Conservation (phyloP, 192 early-diverging fungal genomes). For the Mortierella alpina region DNA sequence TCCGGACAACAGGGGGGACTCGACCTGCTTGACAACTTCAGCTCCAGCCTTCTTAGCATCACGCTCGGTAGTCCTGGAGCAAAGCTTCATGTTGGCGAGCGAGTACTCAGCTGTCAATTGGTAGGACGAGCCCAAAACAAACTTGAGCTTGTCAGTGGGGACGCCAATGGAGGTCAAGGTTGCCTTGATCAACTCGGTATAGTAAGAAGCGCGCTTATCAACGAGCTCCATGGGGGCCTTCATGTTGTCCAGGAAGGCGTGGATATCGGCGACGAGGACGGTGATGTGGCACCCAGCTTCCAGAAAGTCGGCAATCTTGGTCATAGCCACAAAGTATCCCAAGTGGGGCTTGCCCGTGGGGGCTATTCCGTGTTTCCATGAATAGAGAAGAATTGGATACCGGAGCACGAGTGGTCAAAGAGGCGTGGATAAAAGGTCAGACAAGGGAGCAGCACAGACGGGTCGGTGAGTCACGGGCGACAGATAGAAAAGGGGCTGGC, state of each 20-base stretch:
- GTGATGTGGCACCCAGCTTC: conserved; percentile 86
- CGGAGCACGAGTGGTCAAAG: no score
- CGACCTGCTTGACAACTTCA: conserved; percentile 98
- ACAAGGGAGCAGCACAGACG: not conserved
- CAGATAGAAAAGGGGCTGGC: conserved; percentile 1
- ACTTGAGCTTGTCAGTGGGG: conserved; percentile 90
- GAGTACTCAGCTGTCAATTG: conserved; percentile 90
- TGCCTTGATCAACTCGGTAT: conserved; percentile 90
- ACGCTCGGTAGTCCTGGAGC: conserved; percentile 88
- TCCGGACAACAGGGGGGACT: conserved; percentile 87
- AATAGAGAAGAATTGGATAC: not conserved
- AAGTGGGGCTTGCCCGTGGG: conserved; percentile 96
- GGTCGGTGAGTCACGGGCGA: conserved; percentile 9
- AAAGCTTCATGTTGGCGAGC: conserved; percentile 91
- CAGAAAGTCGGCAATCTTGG: conserved; percentile 97
- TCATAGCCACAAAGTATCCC: conserved; percentile 98
- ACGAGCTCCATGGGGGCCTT: conserved; percentile 96
- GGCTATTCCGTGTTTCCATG: conserved; percentile 53
- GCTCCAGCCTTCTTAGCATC: conserved; percentile 99
- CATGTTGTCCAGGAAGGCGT: conserved; percentile 98
- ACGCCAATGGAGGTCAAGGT: conserved; percentile 95
- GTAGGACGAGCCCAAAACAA: conserved; percentile 91
- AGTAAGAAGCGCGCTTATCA: conserved; percentile 90
- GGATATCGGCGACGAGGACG: conserved; percentile 94
- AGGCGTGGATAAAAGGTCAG: not conserved